Conservation (phyloP, 2,329 filamentous ascomycete genomes). For the Aspergillus texensis region DNA sequence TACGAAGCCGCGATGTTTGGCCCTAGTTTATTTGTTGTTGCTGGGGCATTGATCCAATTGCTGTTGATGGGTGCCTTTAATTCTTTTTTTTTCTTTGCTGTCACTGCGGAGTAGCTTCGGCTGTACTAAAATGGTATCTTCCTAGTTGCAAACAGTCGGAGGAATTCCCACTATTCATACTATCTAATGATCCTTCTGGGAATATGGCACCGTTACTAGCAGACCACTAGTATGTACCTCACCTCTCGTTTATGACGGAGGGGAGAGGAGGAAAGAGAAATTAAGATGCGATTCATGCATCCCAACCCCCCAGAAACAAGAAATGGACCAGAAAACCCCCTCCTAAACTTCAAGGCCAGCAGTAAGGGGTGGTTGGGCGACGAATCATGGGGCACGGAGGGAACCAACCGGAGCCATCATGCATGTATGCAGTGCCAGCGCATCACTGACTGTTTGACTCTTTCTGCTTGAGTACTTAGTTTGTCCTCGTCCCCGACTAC, state of each 20-base stretch:
- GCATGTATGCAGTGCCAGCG: conserved; percentile 39
- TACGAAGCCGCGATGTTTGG: not conserved
- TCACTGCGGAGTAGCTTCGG: not conserved
- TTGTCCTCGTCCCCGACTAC: not conserved
- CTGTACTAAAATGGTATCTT: not conserved
- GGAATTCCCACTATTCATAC: not conserved
- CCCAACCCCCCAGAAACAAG: conserved; percentile 5
- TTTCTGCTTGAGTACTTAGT: not conserved
- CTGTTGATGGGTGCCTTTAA: not conserved
- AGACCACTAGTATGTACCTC: not conserved
- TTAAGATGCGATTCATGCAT: conserved; percentile 3
- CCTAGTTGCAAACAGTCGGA: not conserved
- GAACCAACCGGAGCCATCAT: conserved; percentile 26
- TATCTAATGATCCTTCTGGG: not conserved
- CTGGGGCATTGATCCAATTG: not conserved
- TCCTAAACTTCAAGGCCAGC: conserved; percentile 1
- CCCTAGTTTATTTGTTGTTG: not conserved
- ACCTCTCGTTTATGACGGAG: not conserved
- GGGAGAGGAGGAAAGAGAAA: not conserved
- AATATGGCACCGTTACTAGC: not conserved
- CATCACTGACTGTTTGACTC: conserved; percentile 16
- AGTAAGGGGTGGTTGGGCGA: conserved; percentile 28
- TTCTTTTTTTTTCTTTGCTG: not conserved
- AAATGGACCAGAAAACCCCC: not conserved
- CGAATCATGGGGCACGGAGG: conserved; percentile 30